phyloP scores from a whole-genome alignment of 768 basidiomycete genomes.

The Trametes maxima region DNA sequence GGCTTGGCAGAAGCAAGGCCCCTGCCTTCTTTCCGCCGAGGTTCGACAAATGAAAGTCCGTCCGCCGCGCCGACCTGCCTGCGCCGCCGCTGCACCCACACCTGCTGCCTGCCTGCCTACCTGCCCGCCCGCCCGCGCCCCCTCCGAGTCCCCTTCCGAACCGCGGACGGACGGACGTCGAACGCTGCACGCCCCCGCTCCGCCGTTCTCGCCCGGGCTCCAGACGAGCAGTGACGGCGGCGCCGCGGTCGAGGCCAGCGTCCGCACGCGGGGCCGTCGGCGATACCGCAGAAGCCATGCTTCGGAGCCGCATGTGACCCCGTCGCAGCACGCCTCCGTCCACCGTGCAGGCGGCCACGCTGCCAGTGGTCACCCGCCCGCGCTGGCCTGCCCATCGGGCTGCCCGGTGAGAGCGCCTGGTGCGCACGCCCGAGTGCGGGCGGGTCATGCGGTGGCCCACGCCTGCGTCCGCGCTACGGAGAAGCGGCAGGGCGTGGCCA shows the following conservation, averaged over 20 bases:
- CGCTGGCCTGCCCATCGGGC: not conserved
- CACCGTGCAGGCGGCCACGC: not conserved
- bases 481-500: constrained; percentile 5
- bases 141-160: not conserved
- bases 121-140: not conserved
- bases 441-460: constrained; percentile 14
- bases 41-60: constrained; percentile 26
- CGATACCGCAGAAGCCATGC: constrained; percentile 12
- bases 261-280: not conserved
- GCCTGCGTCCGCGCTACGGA: constrained; percentile 8
- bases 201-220: not conserved
- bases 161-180: not conserved
- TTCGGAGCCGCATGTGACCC: constrained; percentile 13
- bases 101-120: no score
- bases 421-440: constrained; percentile 1
- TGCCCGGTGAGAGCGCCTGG: constrained; percentile 7
- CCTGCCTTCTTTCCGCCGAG: constrained; percentile 22
- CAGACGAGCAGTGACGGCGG: not conserved
- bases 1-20: constrained; percentile 16
- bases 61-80: not conserved
- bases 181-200: not conserved
- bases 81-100: not conserved
- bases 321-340: not conserved
- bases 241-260: not conserved
- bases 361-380: constrained; percentile 1